A percentile compares a stretch with the other conserved stretches of the same genome.
Conservation (phyloP, 331 rosid genomes). For the Prunus yedoensis region DNA sequence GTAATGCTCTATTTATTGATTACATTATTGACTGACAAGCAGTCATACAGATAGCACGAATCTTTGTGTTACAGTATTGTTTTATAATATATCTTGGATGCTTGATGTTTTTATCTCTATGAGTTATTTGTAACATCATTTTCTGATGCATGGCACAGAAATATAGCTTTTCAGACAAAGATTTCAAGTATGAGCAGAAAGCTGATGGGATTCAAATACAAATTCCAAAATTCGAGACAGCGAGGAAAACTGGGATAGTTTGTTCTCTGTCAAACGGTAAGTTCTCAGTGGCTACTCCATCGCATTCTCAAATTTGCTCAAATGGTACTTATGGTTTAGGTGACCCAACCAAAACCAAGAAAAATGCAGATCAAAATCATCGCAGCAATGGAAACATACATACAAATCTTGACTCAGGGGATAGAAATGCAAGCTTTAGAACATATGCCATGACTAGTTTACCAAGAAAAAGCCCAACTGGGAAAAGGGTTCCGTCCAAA, state of each 20-base stretch:
- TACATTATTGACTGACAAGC: not conserved
- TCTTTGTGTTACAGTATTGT: too few relatives aligned
- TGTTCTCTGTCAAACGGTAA: conserved; percentile 5
- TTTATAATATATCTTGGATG: not conserved
- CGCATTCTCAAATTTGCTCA: not conserved
- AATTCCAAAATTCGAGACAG: not conserved
- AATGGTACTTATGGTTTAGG: not conserved
- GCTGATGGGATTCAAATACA: conserved; percentile 8
- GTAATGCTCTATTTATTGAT: not conserved
- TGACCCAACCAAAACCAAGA: not conserved
- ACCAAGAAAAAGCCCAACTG: not conserved
- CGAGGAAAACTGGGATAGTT: not conserved
- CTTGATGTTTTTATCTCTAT: not conserved
- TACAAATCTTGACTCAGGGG: not conserved
- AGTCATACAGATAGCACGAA: too few relatives aligned
- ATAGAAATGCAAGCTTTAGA: not conserved
- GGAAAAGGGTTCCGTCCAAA: not conserved
- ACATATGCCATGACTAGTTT: not conserved
- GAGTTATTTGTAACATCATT: not conserved
- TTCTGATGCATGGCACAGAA: conserved; percentile 1
- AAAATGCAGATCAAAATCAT: not conserved
- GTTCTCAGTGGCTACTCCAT: not conserved
- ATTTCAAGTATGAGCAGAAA: conserved; percentile 9
- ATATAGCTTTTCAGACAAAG: conserved; percentile 4
- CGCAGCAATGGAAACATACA: not conserved